Evolutionary conservation across 2,329 filamentous ascomycete species (phyloP).

Genomic region (Arachnomyces sp.): DNA sequence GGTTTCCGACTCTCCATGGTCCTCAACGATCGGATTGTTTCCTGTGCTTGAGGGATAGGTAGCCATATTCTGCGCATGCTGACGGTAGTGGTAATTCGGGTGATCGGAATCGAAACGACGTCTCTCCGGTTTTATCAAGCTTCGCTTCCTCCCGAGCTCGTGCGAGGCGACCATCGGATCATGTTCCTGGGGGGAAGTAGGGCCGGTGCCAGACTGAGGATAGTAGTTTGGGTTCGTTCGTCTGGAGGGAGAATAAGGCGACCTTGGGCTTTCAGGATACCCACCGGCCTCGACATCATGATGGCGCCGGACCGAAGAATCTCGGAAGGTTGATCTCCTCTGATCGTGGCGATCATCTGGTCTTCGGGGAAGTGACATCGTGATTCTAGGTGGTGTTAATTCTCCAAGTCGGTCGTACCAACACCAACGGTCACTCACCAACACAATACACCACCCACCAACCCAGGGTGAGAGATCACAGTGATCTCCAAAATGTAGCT

Average conservation of each 20-base stretch:
- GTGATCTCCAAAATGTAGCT: too few relatives aligned
- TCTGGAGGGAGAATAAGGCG: conserved; percentile 26
- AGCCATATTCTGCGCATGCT: conserved; percentile 89
- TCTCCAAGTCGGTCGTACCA: too few relatives aligned
- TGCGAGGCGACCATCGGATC: conserved; percentile 46
- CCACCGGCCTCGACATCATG: conserved; percentile 63
- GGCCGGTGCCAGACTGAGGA: conserved; percentile 13
- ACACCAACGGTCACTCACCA: too few relatives aligned
- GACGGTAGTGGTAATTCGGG: conserved; percentile 91
- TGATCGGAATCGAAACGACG: conserved; percentile 78
- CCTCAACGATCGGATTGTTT: conserved; percentile 79
- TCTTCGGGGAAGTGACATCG: conserved; percentile 50
- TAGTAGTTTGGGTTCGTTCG: conserved; percentile 22
- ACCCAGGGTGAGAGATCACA: too few relatives aligned
- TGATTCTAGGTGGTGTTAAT: conserved; percentile 9
- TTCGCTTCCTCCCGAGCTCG: conserved; percentile 67
- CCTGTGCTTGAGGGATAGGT: conserved; percentile 86
- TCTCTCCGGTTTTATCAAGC: conserved; percentile 81
- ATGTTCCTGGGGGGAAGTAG: conserved; percentile 44
- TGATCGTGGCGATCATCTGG: conserved; percentile 57
- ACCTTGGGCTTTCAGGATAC: conserved; percentile 29
- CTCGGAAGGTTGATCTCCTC: conserved; percentile 56
- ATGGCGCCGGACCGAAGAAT: conserved; percentile 60
- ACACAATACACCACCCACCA: too few relatives aligned
- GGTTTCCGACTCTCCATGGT: conserved; percentile 46